A percentile compares a stretch with the other conserved stretches of the same genome.
phyloP scores from a whole-genome alignment of 495 filamentous ascomycete species.

The Neurospora discreta region DNA sequence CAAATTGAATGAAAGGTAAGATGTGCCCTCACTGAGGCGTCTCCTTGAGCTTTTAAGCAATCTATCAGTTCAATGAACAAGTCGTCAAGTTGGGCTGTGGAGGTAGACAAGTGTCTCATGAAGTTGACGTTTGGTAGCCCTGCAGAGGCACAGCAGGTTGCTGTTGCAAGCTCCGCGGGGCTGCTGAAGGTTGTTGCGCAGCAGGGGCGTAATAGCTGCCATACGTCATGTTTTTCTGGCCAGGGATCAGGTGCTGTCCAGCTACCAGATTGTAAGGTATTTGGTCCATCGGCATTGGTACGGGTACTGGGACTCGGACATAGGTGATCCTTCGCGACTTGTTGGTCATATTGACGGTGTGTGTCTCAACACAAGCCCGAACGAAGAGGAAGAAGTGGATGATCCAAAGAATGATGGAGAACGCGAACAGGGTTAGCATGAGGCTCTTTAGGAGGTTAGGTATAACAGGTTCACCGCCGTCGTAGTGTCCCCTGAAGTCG shows the following conservation, averaged over 20 bases:
- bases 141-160: background rate
- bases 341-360: slow-evolving; percentile 14
- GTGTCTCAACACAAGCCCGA: slow-evolving; percentile 32
- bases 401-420: slow-evolving; percentile 9
- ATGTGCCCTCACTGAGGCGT: background rate
- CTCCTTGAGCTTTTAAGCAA: background rate
- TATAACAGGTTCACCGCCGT: slow-evolving; percentile 2
- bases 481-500: background rate
- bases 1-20: background rate
- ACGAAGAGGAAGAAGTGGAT: slow-evolving; percentile 33
- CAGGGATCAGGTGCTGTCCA: background rate
- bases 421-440: slow-evolving; percentile 5
- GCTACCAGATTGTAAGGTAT: background rate
- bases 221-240: background rate
- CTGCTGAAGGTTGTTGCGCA: background rate
- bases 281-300: background rate
- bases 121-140: slow-evolving; percentile 10
- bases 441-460: background rate
- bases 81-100: background rate
- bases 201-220: slow-evolving; percentile 11
- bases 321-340: slow-evolving; percentile 1
- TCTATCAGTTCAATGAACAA: background rate
- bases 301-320: slow-evolving; percentile 3
- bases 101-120: background rate
- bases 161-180: background rate